Base-by-base conservation (phyloP, 2,329 filamentous ascomycete genomes). In the Pezicula rhizophila region DNA sequence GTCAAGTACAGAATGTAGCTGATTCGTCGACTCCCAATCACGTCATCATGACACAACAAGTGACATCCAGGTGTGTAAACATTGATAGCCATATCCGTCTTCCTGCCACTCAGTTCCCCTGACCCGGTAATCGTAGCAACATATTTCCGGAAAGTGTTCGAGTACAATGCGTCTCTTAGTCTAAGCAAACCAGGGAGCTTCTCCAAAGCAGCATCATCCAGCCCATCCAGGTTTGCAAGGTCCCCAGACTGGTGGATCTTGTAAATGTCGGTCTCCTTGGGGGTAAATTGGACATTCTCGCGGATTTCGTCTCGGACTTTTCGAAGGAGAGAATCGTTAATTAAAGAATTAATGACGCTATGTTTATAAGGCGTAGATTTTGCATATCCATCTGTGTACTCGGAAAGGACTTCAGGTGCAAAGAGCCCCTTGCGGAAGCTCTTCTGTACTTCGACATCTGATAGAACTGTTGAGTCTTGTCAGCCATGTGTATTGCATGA, bases 61-160 rank as follows among this genome's bases (percentile, higher is more conserved):
- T 95, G 95, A 65, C 92, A 97, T 37, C 93, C 92, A 5, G 93
- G 92, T 0, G 90, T 96, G 68, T 99, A 99, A 45, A 99, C 84
- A 65, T 99, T 99, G 75, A 99, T 95, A 51, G 93, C 93, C 90
- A 99, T 96, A 69, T 99, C 93, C 15, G 93, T 97, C 76, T 97
- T 99, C 68, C 80, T 81, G 2, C 91, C 93, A 61, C 89, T 96
- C 63, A 99, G 70, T 50, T 89, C 84, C 0, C 93, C 93, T 49
- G 89, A 89, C 51, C 83, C 83, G 12, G 92, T 95, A 62, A 99
- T 87, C 47, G 80, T 76, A 26, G 90, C 88, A 49, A 97, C 80
- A 68, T 95, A 97, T 71, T 87, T 78, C 63, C 93, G 85, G 71
- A 99, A 99, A 2, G 84, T 75, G 50, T 85, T 78, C 26, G 92